These are phyloP conservation scores for Fusarium chuoi DNA, from an alignment of 2,329 filamentous ascomycete species.

Conservation along the genomic window DNA sequence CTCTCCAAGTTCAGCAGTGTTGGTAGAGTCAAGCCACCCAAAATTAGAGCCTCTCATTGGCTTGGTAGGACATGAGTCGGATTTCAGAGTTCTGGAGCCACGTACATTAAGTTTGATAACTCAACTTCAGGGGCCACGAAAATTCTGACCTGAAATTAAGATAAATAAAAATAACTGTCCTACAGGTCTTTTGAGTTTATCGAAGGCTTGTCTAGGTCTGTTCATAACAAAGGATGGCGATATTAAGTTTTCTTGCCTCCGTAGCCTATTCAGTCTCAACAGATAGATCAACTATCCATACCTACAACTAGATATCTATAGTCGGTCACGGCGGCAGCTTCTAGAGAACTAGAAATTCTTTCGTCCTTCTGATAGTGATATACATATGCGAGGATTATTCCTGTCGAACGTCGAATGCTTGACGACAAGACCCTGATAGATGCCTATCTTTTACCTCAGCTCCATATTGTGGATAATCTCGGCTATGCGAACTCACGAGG, in stretches of 20 bases:
- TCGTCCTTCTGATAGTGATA: neutral
- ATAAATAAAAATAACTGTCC: no score
- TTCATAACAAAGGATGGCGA: accelerated
- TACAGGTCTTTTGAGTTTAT: neutral
- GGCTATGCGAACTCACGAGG: neutral
- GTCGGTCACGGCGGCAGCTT: neutral
- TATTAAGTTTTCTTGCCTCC: neutral
- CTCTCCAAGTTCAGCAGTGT: neutral
- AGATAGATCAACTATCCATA: neutral
- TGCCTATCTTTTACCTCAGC: neutral
- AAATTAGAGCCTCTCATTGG: neutral
- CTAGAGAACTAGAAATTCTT: accelerated
- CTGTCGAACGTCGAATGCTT: neutral
- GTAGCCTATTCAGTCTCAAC: neutral
- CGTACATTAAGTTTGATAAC: neutral
- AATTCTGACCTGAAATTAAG: no score
- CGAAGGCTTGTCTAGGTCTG: neutral
- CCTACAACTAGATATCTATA: neutral
- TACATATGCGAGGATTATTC: neutral
- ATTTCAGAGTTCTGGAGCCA: neutral
- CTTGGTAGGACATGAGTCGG: neutral
- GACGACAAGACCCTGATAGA: neutral
- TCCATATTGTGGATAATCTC: neutral
- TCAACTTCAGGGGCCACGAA: no score
- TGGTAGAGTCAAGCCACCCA: neutral